phyloP scores from a whole-genome alignment of 2,329 filamentous ascomycete species.

The Dothidotthia symphoricarpi region DNA sequence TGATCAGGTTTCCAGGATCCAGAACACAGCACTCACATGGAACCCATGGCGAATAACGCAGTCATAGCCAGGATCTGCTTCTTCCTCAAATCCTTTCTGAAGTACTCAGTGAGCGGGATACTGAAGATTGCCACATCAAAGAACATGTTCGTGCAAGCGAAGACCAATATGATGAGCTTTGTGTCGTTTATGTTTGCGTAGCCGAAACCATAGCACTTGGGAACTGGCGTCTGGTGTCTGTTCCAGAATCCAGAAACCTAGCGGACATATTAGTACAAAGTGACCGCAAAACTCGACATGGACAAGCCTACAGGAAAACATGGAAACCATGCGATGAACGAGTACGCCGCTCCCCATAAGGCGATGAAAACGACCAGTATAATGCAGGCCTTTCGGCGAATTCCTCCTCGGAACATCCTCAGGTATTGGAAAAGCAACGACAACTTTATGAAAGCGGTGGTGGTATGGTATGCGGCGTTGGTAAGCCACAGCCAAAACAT shows the following conservation, averaged over 20 bases:
- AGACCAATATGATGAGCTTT: conserved; percentile 11
- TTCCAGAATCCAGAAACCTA: conserved; percentile 21
- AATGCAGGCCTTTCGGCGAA: conserved; percentile 15
- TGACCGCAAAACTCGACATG: no score
- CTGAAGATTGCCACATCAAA: conserved; percentile 27
- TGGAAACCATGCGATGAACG: conserved; percentile 33
- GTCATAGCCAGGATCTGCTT: conserved; percentile 23
- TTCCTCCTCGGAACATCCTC: conserved; percentile 27
- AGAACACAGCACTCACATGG: conserved; percentile 14
- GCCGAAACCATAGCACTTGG: conserved; percentile 21
- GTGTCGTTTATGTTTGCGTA: conserved; percentile 9
- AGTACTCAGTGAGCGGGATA: conserved; percentile 21
- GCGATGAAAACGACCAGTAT: conserved; percentile 16
- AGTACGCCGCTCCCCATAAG: conserved; percentile 30
- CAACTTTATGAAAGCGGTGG: conserved; percentile 34
- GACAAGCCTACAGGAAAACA: conserved; percentile 21
- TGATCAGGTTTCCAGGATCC: background rate
- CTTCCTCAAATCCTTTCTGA: conserved; percentile 14
- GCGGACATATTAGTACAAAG: no score
- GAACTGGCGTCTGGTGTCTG: conserved; percentile 4
- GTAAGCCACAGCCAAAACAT: conserved; percentile 28
- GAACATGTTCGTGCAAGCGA: conserved; percentile 27
- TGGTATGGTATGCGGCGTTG: conserved; percentile 29
- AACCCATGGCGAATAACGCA: conserved; percentile 26
- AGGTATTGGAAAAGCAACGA: conserved; percentile 39